These are phyloP conservation scores for Trichoderma semiorbis DNA, from an alignment of 2,329 filamentous ascomycete species.

Conservation along the genomic window DNA sequence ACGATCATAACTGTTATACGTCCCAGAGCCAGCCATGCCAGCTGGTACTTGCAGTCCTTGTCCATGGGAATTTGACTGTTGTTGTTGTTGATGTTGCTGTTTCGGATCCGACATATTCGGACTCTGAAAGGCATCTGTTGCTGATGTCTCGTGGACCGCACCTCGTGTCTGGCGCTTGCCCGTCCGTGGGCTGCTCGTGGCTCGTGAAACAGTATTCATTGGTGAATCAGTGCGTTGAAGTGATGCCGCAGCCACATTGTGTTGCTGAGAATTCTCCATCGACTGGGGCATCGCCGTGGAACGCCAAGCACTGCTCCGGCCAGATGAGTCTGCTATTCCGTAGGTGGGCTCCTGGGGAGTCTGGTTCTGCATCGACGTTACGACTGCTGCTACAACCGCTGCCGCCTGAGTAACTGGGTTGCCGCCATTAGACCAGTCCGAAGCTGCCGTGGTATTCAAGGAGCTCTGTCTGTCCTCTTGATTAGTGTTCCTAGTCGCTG, in stretches of 20 bases:
- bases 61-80: background rate
- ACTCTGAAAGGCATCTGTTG: conserved; percentile 1
- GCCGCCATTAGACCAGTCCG: conserved; percentile 3
- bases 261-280: conserved; percentile 27
- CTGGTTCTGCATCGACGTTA: conserved; percentile 8
- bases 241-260: conserved; percentile 15
- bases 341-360: background rate
- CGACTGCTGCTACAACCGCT: background rate
- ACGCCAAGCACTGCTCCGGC: background rate
- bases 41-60: background rate
- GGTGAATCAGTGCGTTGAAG: conserved; percentile 32
- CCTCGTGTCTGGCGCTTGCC: conserved; percentile 32
- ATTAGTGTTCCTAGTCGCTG: background rate
- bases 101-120: conserved; percentile 4
- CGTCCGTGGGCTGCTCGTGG: conserved; percentile 31
- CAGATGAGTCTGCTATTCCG: background rate
- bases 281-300: conserved; percentile 17
- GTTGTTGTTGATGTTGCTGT: background rate
- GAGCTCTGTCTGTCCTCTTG: background rate
- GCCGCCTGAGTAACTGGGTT: conserved; percentile 12
- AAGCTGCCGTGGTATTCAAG: background rate
- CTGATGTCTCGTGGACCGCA: conserved; percentile 25
- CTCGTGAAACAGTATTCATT: conserved; percentile 27
- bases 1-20: conserved; percentile 24
- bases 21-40: conserved; percentile 7